Base-by-base conservation (phyloP, 2,329 filamentous ascomycete genomes). In the Pseudogymnoascus sp. region DNA sequence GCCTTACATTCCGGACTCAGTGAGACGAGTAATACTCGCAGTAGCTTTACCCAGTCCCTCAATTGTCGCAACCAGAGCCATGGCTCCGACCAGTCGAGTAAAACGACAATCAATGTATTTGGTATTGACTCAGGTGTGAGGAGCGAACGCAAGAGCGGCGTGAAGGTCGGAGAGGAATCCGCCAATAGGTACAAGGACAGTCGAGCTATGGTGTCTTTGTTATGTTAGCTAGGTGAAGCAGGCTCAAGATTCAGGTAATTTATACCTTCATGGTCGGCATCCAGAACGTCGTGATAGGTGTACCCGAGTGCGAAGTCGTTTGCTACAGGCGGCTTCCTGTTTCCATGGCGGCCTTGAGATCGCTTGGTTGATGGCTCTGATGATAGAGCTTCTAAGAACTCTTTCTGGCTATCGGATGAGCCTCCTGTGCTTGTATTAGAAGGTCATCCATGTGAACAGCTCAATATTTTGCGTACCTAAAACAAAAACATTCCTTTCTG, bases 81-180 rank as follows among this genome's bases (percentile, higher is more conserved):
- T 12, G 94, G 94, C 72, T 94, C 86, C 63, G 89, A 88, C 94
- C 94, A 99, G 77, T 97, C 92, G 45, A 99, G 81, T n/a, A 99
- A 79, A 69, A 99, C 86, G 65, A 96, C 89, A 65, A 97, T 83
- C 64, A 96, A 82, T 55, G 90, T 96, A 73, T 96, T 88, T 31
- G 90, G 87, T 71, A 96, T 88, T 5, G 90, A 87, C 74, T 90
- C 84, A 45, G 90, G 87, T 15, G 89, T 96, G 64, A 97, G 82
- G 60, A 96, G 87, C 25, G 92, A 92, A 67, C 87, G 87, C 64
- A 97, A 81, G 61, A 97, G 86, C 33, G 89, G 87, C 40, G 89
- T 86, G 73, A 96, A 96, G 15, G 90, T 85, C 58, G 87, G 84
- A 31, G 90, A 92, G 2, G 92, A 90, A 68, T 87, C 90, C n/a